Evolutionary conservation across 1,284 basidiomycete genomes (phyloP).

Genomic region (Cryptococcus neoformans): DNA sequence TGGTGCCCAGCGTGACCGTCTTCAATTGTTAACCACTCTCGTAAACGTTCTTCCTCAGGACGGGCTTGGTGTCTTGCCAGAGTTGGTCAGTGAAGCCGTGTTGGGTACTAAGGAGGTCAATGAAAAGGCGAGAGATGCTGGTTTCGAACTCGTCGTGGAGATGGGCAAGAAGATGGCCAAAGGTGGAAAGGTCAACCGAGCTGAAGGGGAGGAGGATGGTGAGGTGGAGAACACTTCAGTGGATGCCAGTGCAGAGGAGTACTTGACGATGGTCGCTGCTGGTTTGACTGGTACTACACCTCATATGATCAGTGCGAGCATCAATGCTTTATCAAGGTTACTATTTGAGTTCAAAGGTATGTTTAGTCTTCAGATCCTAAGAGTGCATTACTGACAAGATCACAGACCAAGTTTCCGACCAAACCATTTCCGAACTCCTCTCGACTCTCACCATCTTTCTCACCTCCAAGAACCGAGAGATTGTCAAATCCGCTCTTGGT

Average conservation of each 20-base stretch:
- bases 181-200: constrained; percentile 79
- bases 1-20: constrained; percentile 92
- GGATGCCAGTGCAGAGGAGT: constrained; percentile 82
- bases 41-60: constrained; percentile 67
- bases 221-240: constrained; percentile 52
- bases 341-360: constrained; percentile 95
- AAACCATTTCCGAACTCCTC: constrained; percentile 84
- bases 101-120: constrained; percentile 98
- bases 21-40: constrained; percentile 71
- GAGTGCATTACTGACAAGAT: not conserved
- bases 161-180: constrained; percentile 92
- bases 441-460: constrained; percentile 87
- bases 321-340: constrained; percentile 89
- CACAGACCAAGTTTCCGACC: constrained; percentile 65
- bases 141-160: constrained; percentile 84
- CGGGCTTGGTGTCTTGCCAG: constrained; percentile 79
- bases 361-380: constrained; percentile 4
- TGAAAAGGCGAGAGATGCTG: constrained; percentile 81
- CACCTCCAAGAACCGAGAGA: constrained; percentile 90
- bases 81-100: constrained; percentile 90
- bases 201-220: constrained; percentile 66
- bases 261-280: constrained; percentile 94
- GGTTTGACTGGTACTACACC: constrained; percentile 90
- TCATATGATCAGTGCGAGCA: constrained; percentile 97
- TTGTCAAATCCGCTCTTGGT: constrained; percentile 93